A percentile compares a stretch with the other conserved stretches of the same genome.
Evolutionary conservation across 2,329 filamentous ascomycete genomes (phyloP).

Genomic region (Trichoderma citrinoviride): DNA sequence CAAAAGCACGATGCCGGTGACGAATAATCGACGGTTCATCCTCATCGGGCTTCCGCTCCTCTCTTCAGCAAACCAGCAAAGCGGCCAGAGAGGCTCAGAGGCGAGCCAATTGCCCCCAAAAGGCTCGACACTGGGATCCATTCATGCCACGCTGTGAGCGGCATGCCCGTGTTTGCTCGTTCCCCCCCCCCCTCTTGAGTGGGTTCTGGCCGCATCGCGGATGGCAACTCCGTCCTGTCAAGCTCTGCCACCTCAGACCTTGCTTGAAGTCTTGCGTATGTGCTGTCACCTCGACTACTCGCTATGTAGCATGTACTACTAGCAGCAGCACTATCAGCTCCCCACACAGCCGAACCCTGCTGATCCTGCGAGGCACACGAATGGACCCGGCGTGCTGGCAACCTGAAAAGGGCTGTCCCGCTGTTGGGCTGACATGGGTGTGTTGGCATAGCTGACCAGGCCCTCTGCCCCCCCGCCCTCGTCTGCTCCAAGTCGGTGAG

Average conservation of each 20-base stretch:
- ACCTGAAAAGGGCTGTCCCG: constrained; percentile 21
- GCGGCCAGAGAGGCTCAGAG: neutral
- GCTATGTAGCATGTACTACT: no score
- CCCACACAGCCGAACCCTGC: constrained; percentile 17
- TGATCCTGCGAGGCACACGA: constrained; percentile 22
- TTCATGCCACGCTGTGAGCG: constrained; percentile 13
- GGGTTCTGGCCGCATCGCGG: constrained; percentile 7
- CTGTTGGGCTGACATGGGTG: constrained; percentile 22
- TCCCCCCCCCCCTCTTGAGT: neutral
- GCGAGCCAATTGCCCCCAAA: neutral
- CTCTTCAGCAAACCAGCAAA: neutral
- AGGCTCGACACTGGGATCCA: constrained; percentile 14
- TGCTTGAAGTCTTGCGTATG: neutral
- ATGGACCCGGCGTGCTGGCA: constrained; percentile 21
- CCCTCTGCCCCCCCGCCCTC: neutral
- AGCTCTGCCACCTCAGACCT: constrained; percentile 19
- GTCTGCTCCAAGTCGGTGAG: constrained; percentile 15
- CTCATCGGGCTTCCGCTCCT: neutral
- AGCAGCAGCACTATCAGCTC: constrained; percentile 15
- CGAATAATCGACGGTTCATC: neutral
- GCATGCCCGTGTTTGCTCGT: neutral
- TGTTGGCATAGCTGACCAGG: constrained; percentile 17
- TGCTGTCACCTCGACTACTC: constrained; percentile 16
- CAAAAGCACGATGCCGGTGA: neutral
- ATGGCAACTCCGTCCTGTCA: constrained; percentile 15